A percentile compares a stretch with the other conserved stretches of the same genome.
Evolutionary conservation across 1,139 yeast species (phyloP).

Genomic region (Candida pseudoviswanathii): DNA sequence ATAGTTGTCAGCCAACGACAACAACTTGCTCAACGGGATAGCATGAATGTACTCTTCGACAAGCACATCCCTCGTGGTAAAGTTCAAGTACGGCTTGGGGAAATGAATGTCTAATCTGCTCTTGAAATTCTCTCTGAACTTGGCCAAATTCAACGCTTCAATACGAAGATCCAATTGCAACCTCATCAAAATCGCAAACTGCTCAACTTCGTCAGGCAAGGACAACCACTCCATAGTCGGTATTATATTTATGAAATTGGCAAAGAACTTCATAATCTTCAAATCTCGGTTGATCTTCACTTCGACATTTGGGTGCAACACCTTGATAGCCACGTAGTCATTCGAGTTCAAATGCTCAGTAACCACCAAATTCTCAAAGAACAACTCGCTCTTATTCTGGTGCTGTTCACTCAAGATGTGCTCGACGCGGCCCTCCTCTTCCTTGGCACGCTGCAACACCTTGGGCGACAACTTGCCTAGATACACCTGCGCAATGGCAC

Average conservation of each 20-base stretch:
- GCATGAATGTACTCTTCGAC: constrained; percentile 89
- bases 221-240: constrained; percentile 99
- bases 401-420: constrained; percentile 13
- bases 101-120: constrained; percentile 68
- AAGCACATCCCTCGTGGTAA: constrained; percentile 70
- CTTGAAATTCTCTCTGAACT: constrained; percentile 65
- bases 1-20: constrained; percentile 44
- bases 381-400: constrained; percentile 18
- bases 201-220: constrained; percentile 90
- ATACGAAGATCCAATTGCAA: constrained; percentile 87
- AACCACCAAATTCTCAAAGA: constrained; percentile 39
- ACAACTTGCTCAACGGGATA: constrained; percentile 72
- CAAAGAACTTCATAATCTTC: constrained; percentile 80
- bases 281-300: constrained; percentile 76
- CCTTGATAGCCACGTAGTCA: constrained; percentile 83
- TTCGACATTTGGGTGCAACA: constrained; percentile 85
- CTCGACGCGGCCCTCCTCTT: constrained; percentile 24
- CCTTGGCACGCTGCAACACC: constrained; percentile 39
- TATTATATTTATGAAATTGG: constrained; percentile 61
- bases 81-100: constrained; percentile 72
- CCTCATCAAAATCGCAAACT: constrained; percentile 82
- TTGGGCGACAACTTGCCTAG: constrained; percentile 62
- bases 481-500: constrained; percentile 97
- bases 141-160: constrained; percentile 78
- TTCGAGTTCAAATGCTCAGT: constrained; percentile 46